Evolutionary conservation across 176 grass and related monocot species (phyloP).

Genomic region (Carex pumila): DNA sequence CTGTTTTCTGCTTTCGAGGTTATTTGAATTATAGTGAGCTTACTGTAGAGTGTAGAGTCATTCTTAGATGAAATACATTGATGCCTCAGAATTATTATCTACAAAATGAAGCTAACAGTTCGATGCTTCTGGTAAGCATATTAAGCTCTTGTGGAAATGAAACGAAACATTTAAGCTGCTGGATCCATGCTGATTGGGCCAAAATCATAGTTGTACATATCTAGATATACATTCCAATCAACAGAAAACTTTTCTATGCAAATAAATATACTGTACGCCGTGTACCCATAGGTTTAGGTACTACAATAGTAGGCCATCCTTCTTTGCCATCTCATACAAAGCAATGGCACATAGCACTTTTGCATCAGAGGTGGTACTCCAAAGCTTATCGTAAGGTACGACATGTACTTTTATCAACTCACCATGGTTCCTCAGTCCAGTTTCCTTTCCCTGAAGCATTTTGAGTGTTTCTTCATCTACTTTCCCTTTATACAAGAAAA

Average conservation of each 20-base stretch:
- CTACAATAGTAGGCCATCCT: slow-evolving; percentile 43
- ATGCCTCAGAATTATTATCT: background rate
- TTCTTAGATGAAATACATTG: background rate
- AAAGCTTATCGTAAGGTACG: slow-evolving; percentile 56
- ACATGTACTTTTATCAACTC: slow-evolving; percentile 80
- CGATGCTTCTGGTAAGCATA: background rate
- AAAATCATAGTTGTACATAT: background rate
- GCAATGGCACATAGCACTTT: slow-evolving; percentile 74
- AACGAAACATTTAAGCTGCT: background rate
- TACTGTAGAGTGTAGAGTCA: background rate
- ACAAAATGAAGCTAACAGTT: background rate
- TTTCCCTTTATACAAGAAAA: slow-evolving; percentile 55
- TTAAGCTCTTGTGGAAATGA: background rate
- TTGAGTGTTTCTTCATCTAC: slow-evolving; percentile 47
- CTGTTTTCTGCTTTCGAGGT: slow-evolving; percentile 24
- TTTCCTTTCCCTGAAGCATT: slow-evolving; percentile 75
- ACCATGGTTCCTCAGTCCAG: slow-evolving; percentile 64
- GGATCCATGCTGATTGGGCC: background rate
- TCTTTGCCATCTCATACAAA: slow-evolving; percentile 87
- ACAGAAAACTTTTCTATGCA: background rate
- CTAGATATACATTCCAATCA: background rate
- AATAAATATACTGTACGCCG: background rate
- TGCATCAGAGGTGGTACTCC: slow-evolving; percentile 48
- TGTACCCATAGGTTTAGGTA: background rate
- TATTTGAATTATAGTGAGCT: background rate